phyloP scores from a whole-genome alignment of 768 basidiomycete genomes.

The Mycena metata region DNA sequence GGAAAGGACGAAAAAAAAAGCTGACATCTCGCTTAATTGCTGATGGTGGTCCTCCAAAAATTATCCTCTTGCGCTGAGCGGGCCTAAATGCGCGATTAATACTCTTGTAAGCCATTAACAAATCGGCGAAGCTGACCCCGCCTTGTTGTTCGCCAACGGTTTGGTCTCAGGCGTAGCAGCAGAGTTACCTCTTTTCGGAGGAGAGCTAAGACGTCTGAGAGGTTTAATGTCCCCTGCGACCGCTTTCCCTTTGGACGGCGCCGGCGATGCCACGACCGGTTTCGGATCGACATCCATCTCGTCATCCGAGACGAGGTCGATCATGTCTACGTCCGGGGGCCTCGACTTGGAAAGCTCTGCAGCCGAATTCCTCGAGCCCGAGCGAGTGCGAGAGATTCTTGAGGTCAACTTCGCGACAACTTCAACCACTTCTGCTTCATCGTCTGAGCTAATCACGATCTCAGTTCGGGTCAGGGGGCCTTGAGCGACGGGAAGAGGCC shows the following conservation, averaged over 20 bases:
- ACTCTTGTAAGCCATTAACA: background rate
- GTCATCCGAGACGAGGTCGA: conserved; percentile 33
- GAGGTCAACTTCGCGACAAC: conserved; percentile 14
- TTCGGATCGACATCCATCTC: conserved; percentile 1
- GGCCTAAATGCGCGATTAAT: background rate
- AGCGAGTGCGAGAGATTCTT: background rate
- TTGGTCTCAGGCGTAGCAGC: background rate
- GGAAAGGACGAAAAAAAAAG: background rate
- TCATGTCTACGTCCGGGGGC: background rate
- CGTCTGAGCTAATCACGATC: conserved; percentile 31
- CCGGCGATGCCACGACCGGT: background rate
- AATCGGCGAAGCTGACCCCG: background rate
- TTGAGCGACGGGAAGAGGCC: background rate
- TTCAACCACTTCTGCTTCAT: conserved; percentile 9
- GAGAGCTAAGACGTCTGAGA: background rate
- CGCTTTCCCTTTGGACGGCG: background rate
- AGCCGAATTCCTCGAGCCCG: conserved; percentile 1
- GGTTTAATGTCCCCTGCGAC: background rate
- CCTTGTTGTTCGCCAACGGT: background rate
- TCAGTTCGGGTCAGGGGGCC: background rate
- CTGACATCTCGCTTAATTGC: conserved; percentile 8
- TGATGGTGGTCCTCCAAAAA: background rate
- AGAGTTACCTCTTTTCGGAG: background rate
- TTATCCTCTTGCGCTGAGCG: conserved; percentile 11
- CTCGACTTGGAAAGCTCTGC: background rate